A percentile compares a stretch with the other conserved stretches of the same genome.
phyloP scores from a whole-genome alignment of 1,139 yeast genomes.

The Blastobotrys aristatus region DNA sequence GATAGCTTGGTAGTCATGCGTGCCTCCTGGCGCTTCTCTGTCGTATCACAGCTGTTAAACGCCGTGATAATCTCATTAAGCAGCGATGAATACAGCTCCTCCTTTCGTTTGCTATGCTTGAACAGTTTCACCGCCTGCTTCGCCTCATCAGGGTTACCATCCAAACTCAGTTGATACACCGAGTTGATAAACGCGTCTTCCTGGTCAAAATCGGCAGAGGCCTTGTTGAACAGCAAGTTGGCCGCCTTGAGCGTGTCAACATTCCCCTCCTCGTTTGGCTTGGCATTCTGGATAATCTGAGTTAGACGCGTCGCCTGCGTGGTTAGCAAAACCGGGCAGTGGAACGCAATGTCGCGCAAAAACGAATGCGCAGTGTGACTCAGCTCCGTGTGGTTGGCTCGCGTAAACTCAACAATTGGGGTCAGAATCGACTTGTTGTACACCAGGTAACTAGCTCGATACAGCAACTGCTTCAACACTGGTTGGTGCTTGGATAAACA shows the following conservation, averaged over 20 bases:
- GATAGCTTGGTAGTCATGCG: conserved; percentile 54
- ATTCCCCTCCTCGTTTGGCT: conserved; percentile 31
- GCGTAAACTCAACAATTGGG: conserved; percentile 47
- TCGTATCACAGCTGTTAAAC: conserved; percentile 35
- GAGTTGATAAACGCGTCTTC: conserved; percentile 26
- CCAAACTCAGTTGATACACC: conserved; percentile 41
- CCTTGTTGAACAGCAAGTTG: conserved; percentile 51
- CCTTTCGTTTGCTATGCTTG: conserved; percentile 41
- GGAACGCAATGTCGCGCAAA: conserved; percentile 54
- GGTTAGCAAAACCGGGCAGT: conserved; percentile 61
- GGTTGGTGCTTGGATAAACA: conserved; percentile 11
- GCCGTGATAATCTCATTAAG: conserved; percentile 31
- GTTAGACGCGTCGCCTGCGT: conserved; percentile 53
- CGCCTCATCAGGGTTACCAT: conserved; percentile 60
- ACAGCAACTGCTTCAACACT: conserved; percentile 48
- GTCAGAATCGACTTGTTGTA: conserved; percentile 64
- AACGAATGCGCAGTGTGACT: conserved; percentile 45
- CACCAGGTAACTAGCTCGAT: conserved; percentile 56
- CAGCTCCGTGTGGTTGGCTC: conserved; percentile 35
- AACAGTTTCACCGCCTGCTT: conserved; percentile 60
- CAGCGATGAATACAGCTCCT: conserved; percentile 39
- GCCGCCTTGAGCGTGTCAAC: conserved; percentile 52
- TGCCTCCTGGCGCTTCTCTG: conserved; percentile 20
- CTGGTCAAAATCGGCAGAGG: conserved; percentile 44
- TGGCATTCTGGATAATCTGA: conserved; percentile 36